Evolutionary conservation across 2,329 filamentous ascomycete genomes (phyloP).

Genomic region (Fusarium brachygibbosum): DNA sequence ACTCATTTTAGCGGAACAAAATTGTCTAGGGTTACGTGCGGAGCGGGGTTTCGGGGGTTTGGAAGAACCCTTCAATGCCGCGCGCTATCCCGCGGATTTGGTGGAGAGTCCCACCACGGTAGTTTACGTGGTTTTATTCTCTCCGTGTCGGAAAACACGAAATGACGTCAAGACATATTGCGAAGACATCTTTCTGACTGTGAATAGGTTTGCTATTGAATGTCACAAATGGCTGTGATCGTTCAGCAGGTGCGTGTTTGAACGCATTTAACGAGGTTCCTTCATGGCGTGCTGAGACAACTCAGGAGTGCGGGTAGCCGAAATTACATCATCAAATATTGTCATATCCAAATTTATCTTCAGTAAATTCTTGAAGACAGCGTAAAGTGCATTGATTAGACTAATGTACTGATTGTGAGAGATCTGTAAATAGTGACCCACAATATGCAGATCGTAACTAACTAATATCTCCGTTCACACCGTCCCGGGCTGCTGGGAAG

Average conservation of each 20-base stretch:
- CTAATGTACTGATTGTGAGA: too few species aligned
- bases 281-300: too few species aligned
- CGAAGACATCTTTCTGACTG: too few species aligned
- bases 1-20: not conserved
- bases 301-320: too few species aligned
- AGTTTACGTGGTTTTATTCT: not conserved
- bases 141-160: not conserved
- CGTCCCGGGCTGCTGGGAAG: too few species aligned
- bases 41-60: not conserved
- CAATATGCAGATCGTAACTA: too few species aligned
- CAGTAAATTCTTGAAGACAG: not conserved
- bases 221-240: not conserved
- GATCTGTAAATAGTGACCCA: not conserved
- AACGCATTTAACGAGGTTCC: too few species aligned
- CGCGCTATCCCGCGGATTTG: not conserved
- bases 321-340: too few species aligned
- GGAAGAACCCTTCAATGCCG: not conserved
- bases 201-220: not conserved
- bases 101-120: not conserved
- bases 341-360: too few species aligned
- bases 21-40: not conserved
- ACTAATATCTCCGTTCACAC: too few species aligned
- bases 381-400: too few species aligned
- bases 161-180: not conserved
- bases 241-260: not conserved